These are phyloP conservation scores for Telfairia occidentalis DNA, from an alignment of 331 rosid species.

Conservation along the genomic window DNA sequence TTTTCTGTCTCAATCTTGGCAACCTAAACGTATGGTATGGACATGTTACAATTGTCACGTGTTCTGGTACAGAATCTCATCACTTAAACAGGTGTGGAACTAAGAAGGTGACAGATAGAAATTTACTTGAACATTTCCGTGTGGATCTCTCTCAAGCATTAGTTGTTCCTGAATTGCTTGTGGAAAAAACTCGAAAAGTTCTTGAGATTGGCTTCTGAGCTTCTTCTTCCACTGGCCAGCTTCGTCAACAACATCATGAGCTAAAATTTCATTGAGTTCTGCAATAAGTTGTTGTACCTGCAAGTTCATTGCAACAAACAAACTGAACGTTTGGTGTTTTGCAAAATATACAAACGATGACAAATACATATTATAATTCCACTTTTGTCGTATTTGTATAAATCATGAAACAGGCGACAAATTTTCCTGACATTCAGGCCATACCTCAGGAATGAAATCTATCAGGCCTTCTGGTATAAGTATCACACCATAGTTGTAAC, in stretches of 20 bases:
- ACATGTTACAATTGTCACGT: too few relatives aligned
- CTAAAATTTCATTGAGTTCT: constrained; percentile 89
- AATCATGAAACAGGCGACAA: too few relatives aligned
- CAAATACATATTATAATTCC: too few relatives aligned
- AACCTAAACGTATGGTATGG: too few relatives aligned
- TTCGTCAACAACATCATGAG: constrained; percentile 64
- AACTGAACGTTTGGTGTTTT: too few relatives aligned
- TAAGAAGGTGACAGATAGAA: too few relatives aligned
- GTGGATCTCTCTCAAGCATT: constrained; percentile 99
- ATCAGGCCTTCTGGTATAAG: constrained; percentile 96
- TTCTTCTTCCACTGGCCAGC: constrained; percentile 83
- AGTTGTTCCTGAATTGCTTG: constrained; percentile 89
- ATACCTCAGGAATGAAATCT: constrained; percentile 99
- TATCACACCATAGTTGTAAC: constrained; percentile 85
- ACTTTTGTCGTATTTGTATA: too few relatives aligned
- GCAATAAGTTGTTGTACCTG: constrained; percentile 93
- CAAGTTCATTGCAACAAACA: too few relatives aligned
- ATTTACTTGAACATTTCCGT: constrained; percentile 90
- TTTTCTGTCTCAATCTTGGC: constrained; percentile 96
- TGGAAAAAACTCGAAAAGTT: constrained; percentile 81
- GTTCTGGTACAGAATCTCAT: too few relatives aligned
- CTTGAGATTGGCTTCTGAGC: constrained; percentile 57
- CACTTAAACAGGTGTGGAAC: too few relatives aligned
- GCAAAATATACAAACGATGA: too few relatives aligned
- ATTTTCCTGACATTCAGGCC: too few relatives aligned